Evolutionary conservation across 1,139 yeast species (phyloP).

Genomic region (Suhomyces yuchorum): DNA sequence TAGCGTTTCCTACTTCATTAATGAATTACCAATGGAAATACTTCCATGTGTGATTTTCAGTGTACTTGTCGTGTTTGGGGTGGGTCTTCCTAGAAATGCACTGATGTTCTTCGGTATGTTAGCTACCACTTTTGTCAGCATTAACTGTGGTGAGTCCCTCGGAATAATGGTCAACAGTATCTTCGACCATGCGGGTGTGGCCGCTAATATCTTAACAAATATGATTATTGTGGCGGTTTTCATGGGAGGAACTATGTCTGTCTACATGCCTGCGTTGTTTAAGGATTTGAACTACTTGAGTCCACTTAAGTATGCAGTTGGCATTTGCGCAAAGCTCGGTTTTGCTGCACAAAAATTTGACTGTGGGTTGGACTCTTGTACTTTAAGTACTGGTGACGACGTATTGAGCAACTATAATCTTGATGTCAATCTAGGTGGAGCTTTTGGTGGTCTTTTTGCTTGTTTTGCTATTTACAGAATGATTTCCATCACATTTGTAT

Average conservation of each 20-base stretch:
- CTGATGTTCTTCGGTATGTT: conserved; percentile 27
- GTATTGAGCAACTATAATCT: conserved; percentile 40
- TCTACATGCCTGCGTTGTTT: conserved; percentile 28
- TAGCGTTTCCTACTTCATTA: conserved; percentile 24
- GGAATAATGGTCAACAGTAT: conserved; percentile 26
- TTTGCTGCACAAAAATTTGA: conserved; percentile 35
- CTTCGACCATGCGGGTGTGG: conserved; percentile 27
- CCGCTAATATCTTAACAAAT: conserved; percentile 24
- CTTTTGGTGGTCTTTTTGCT: conserved; percentile 24
- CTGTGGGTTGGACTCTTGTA: conserved; percentile 34
- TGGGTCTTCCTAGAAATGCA: conserved; percentile 26
- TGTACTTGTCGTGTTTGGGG: conserved; percentile 24
- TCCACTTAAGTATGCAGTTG: conserved; percentile 29
- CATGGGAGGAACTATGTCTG: conserved; percentile 34
- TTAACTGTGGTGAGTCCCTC: conserved; percentile 28
- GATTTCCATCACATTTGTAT: conserved; percentile 8
- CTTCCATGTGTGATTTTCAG: conserved; percentile 24
- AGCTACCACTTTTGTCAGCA: conserved; percentile 19
- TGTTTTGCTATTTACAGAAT: conserved; percentile 23
- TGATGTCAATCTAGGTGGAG: conserved; percentile 30
- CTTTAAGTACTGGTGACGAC: conserved; percentile 35
- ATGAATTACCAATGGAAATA: conserved; percentile 28
- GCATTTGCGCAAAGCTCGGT: conserved; percentile 39
- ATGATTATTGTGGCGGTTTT: conserved; percentile 25
- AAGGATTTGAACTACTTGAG: conserved; percentile 26